Base-by-base conservation (phyloP, 2,329 filamentous ascomycete species). In the Alternaria ethzedia region DNA sequence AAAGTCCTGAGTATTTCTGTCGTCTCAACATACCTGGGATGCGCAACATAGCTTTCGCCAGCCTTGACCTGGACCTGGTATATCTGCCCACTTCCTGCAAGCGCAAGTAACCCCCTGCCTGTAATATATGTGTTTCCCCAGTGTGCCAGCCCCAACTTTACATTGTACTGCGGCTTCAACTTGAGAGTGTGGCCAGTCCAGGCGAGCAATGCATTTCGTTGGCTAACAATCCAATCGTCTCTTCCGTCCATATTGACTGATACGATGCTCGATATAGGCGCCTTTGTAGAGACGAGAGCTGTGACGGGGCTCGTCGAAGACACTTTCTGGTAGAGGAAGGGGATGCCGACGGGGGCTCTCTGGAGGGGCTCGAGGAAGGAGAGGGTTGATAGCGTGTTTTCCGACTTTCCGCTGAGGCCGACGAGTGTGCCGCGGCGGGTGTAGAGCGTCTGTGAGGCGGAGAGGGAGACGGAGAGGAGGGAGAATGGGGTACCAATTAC, bases 111-210 rank as follows among this genome's bases (percentile, higher is more conserved):
- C 1, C 96, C 96, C 68, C 96, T 88, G 43, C 96, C 96, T 0
- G 94, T 97, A 63, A 97, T 85, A 67, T 92, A 88, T 12, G 95
- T 94, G 82, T 89, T 96, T 72, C 96, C 96, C 95, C 95, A 98
- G 77, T 97, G 90, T 49, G 93, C 89, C 55, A 97, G 76, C 60
- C 91, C 90, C 76, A 97, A 86, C 67, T 87, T 87, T 46, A 86
- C 86, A 72, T 94, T 94, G 68, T 96, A 85, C 50, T 89, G 90
- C 3, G 94, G 93, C 36, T 89, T 89, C 47, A 96, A 86, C 15
- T 86, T 85, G 58, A 99, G 85, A 1, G 93, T 94, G 78, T 97
- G 92, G 26, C 96, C 96, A 0, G 95, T 97, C 96, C 96, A 99
- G 58, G 96, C 96, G n/a, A 98, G 85, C 57, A 99, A 85, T 2